Conservation (phyloP, 202 grass and related monocot species). For the Saccharum hybrid region DNA sequence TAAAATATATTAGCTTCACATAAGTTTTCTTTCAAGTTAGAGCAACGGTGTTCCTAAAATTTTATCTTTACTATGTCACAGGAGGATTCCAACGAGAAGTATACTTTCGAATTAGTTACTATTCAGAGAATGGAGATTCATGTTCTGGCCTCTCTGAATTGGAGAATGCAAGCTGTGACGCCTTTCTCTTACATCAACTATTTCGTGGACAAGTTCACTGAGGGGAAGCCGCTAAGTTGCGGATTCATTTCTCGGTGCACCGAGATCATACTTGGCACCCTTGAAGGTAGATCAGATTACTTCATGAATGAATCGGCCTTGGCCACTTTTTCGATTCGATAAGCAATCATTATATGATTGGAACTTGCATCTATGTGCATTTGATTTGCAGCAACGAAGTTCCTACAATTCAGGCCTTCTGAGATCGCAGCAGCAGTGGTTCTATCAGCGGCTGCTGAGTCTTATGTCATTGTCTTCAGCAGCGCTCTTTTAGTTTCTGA, state of each 20-base stretch:
- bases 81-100: constrained; percentile 51
- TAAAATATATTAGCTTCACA: not conserved
- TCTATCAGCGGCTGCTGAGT: constrained; percentile 39
- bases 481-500: constrained; percentile 29
- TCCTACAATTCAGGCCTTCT: constrained; percentile 67
- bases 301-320: not conserved
- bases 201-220: constrained; percentile 50
- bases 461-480: constrained; percentile 18
- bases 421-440: constrained; percentile 65
- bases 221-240: constrained; percentile 39
- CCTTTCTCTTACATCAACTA: constrained; percentile 56
- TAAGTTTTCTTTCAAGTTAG: not conserved
- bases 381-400: constrained; percentile 50
- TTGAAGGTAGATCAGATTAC: constrained; percentile 52
- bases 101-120: constrained; percentile 26
- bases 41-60: not conserved
- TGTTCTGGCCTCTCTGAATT: constrained; percentile 47
- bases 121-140: constrained; percentile 51
- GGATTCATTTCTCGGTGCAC: constrained; percentile 45
- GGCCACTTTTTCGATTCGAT: not conserved
- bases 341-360: not conserved
- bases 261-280: constrained; percentile 50
- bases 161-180: constrained; percentile 55
- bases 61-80: constrained; percentile 4
- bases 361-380: constrained; percentile 4